Base-by-base conservation (phyloP, 75 land plant species). In the Isoetes taiwanensis region DNA sequence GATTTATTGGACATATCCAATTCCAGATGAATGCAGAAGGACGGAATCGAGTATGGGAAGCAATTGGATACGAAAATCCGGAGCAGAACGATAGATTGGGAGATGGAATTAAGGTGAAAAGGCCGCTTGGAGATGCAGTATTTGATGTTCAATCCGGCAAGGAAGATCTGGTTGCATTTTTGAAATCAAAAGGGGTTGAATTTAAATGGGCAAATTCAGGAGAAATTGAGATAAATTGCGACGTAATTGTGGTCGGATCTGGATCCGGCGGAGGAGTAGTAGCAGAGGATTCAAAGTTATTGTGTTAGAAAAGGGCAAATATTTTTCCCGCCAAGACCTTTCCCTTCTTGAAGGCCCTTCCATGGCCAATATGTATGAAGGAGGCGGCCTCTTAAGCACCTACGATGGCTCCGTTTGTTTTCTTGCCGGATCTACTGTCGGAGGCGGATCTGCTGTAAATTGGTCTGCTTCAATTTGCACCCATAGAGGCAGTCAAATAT, bases 201-300 rank as follows among this genome's bases (percentile, higher is more conserved):
- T n/a, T n/a, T n/a, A n/a, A n/a, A n/a, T n/a, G n/a, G n/a, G n/a
- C n/a, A n/a, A n/a, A n/a, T n/a, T n/a, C n/a, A n/a, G n/a, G n/a
- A n/a, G n/a, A n/a, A n/a, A n/a, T 30, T 62, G 72, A 41, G 23
- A 64, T 89, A 39, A 52, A 73, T 30, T 85, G 93, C 42, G 96
- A 89, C 61, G 86, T 46, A 1, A 91, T 89, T 0, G 64, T 89
- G 1, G 71, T 85, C 0, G 96, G 96, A 26, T 89, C 96, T 0
- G 96, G 96, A 4, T 77, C 72, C 6, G 96, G 96, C n/a, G 96
- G 96, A 1, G 79, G 86, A 3, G 91, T 89, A 14, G 80, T 67
- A 1, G 96, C 91, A 0, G 86, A 75, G 96, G 96, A 4, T 58
- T 64, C 40, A 85, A 73, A 37, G 91, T 85, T 0, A 20, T 89